Evolutionary conservation across 2,329 filamentous ascomycete genomes (phyloP), one percentile per base, ranked within the genome.

Genomic region (Nemania serpens): DNA sequence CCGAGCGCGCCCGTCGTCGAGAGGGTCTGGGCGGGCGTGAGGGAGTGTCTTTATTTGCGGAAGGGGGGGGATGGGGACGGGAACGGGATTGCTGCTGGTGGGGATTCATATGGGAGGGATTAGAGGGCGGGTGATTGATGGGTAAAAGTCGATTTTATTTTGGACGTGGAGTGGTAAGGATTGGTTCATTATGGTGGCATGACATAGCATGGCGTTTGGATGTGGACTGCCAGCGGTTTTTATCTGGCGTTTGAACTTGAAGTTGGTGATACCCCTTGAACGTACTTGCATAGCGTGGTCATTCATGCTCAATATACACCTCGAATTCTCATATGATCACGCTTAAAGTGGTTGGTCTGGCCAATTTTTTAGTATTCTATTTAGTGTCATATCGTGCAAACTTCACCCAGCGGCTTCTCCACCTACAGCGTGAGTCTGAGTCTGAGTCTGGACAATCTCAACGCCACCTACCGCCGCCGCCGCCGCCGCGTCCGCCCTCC

Each of bases 1-100:
- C 95, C 95, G 0, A 78, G 86, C 59, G 80, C 91, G 58, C 82
- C 80, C 50, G 89, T 96, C 57, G 81, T 98, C 29, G 93, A 97
- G 78, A 84, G 87, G 68, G 94, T 98, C 2, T 98, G 95, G 95
- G 87, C 92, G 69, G 94, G 93, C 0, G 86, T 89, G 2, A 85
- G 91, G 67, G 87, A 85, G 58, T 97, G 93, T 76, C 79, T 99
- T 62, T 96, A 93, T 74, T 25, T 48, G 25, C 15, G 43, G 22
- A 46, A n/a, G 22, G 20, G 13, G 20, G 43, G 43, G 2, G 43
- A 46, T 22, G 22, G 43, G 75, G 61, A 73, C 75, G 53, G 33
- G 13, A 52, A 60, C 34, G 62, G 53, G 36, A 7, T 29, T 29
- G 25, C 25, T 29, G 25, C 4, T 29, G 56, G 52, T 48, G 46